Evolutionary conservation across 2,329 filamentous ascomycete species (phyloP), one percentile per base, ranked within the genome.

Genomic region (Paecilomyces sp.): DNA sequence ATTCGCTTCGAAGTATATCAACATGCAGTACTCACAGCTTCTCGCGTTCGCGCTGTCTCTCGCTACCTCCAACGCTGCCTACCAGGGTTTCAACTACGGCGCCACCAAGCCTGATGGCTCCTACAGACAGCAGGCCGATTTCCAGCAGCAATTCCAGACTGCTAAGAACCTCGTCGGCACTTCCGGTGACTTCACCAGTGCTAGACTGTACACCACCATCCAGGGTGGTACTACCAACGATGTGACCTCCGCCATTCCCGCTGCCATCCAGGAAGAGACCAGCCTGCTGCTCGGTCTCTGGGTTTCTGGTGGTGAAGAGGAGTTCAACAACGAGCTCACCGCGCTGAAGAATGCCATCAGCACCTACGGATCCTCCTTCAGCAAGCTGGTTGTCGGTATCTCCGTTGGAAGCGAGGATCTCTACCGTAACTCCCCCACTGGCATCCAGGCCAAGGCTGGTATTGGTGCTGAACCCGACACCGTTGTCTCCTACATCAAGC

Each of bases 321-420:
- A 54, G 30, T 87, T 95, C 73, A 76, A 82, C 72, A 89, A 91
- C 71, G 91, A 96, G 77, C 77, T 96, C 55, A 72, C 80, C 2
- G 91, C 91, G 13, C 81, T 96, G 55, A 83, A 84, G 72, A 76
- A 80, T 52, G 89, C 91, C 65, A 88, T 92, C 64, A 65, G 75
- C 55, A 80, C 85, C 69, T 92, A 91, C 72, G 90, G 90, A 60
- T 75, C 78, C 9, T 77, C 81, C 55, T 86, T 95, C 62, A 58
- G 65, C 62, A 67, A 70, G 58, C 65, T 73, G 18, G 85, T 96
- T 52, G 88, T 86, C 59, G 92, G 90, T 73, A 93, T 96, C 76
- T 92, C 90, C 0, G 85, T 96, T 57, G 92, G 92, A 63, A 89
- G 84, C 65, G 92, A 96, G 81, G 92, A 96, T 73, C 82, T 94